phyloP scores from a whole-genome alignment of 176 grass and related monocot genomes.

The Eleusine indica region DNA sequence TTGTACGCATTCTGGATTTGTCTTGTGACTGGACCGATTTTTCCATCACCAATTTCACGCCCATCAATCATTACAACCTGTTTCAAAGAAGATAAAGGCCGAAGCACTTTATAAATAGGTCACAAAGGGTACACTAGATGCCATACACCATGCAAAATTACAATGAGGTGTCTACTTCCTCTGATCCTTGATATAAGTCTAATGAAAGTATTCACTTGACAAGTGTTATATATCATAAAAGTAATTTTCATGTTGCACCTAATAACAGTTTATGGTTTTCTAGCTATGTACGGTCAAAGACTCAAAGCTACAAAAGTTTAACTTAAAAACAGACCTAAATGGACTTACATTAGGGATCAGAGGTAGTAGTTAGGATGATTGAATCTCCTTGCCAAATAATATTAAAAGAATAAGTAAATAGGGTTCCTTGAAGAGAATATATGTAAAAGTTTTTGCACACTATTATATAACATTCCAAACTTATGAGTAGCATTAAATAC shows the following conservation, averaged over 20 bases:
- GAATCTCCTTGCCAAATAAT: not conserved
- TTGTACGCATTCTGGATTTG: constrained; percentile 85
- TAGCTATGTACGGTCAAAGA: not conserved
- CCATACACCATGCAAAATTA: not conserved
- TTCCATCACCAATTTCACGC: constrained; percentile 60
- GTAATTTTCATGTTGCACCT: not conserved
- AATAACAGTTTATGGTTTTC: not conserved
- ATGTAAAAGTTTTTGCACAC: not conserved
- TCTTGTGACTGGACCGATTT: constrained; percentile 80
- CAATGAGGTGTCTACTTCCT: not conserved
- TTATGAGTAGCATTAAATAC: not conserved
- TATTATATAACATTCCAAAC: constrained; percentile 10
- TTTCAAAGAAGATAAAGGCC: not conserved
- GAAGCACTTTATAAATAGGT: not conserved
- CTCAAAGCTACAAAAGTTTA: not conserved
- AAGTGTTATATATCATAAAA: not conserved
- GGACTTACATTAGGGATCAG: not conserved
- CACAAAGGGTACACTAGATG: not conserved
- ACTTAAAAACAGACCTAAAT: not conserved
- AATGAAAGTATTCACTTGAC: not conserved
- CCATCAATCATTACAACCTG: constrained; percentile 91
- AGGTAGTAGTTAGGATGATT: not conserved
- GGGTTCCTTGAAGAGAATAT: not conserved
- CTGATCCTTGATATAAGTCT: not conserved
- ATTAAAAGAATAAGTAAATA: constrained; percentile 19